Conservation (phyloP, 208 protist genomes). For the Acanthamoeba polyphaga region DNA sequence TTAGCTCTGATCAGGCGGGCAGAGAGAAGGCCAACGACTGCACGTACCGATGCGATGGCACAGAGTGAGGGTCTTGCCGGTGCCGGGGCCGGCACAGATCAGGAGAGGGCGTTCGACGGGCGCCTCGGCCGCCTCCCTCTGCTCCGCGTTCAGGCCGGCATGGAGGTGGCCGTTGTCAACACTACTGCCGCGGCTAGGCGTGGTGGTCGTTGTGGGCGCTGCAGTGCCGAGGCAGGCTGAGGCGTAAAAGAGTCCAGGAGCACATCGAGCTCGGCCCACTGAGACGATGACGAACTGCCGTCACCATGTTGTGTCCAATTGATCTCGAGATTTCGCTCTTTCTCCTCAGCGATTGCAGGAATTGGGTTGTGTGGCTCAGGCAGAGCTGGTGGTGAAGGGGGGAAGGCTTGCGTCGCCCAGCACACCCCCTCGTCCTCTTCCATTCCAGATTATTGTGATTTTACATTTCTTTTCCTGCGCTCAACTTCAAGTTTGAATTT, state of each 20-base stretch:
- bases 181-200: background rate
- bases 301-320: background rate
- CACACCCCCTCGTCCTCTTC: background rate
- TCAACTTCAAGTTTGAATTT: background rate
- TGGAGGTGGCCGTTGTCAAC: background rate
- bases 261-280: background rate
- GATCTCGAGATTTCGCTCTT: too few relatives aligned
- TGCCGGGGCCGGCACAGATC: constrained; percentile 72
- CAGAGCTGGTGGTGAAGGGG: background rate
- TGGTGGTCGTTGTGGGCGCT: background rate
- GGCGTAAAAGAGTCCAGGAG: background rate
- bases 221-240: too few relatives aligned
- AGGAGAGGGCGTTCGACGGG: constrained; percentile 35
- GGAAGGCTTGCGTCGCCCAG: background rate
- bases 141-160: background rate
- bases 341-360: background rate
- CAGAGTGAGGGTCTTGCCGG: constrained; percentile 79
- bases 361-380: background rate
- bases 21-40: background rate
- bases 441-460: background rate
- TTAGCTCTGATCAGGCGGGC: background rate
- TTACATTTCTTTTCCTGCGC: background rate
- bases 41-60: constrained; percentile 58
- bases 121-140: background rate
- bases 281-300: background rate